These are phyloP conservation scores for Forsythia viridissima DNA, from an alignment of 257 asterid species.

Conservation along the genomic window DNA sequence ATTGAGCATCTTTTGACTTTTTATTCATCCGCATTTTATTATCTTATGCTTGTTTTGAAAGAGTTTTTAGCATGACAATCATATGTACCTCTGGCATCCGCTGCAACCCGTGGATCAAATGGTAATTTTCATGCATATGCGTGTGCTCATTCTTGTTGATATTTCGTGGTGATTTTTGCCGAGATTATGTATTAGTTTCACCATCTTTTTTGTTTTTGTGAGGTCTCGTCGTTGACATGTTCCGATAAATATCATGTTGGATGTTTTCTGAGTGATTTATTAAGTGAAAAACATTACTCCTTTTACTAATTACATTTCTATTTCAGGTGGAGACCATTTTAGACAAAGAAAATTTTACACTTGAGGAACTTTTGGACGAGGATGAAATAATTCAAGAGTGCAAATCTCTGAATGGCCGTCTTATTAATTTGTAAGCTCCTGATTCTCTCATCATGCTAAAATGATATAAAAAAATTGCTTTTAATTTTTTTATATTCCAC, in stretches of 20 bases:
- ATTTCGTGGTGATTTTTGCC: conserved; percentile 11
- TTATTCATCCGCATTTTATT: neutral
- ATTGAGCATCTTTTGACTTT: neutral
- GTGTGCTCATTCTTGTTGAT: conserved; percentile 8
- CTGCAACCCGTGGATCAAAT: conserved; percentile 14
- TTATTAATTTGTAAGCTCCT: conserved; percentile 71
- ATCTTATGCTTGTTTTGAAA: neutral
- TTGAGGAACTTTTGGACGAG: conserved; percentile 92
- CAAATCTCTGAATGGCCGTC: conserved; percentile 92
- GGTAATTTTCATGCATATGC: neutral
- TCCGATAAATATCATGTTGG: neutral
- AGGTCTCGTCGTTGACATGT: conserved; percentile 8
- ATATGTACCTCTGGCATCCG: conserved; percentile 3
- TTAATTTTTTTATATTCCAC: conserved; percentile 5
- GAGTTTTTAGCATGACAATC: neutral
- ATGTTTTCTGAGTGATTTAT: neutral
- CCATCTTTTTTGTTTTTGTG: neutral
- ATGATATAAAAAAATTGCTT: neutral
- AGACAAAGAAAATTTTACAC: conserved; percentile 73
- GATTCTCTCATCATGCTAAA: neutral
- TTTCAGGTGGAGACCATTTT: conserved; percentile 85
- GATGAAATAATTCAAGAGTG: conserved; percentile 97
- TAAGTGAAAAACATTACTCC: neutral
- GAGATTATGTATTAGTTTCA: conserved; percentile 10
- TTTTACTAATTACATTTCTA: neutral